Conservation (phyloP, 768 basidiomycete genomes). For the Leccinum variicolor region DNA sequence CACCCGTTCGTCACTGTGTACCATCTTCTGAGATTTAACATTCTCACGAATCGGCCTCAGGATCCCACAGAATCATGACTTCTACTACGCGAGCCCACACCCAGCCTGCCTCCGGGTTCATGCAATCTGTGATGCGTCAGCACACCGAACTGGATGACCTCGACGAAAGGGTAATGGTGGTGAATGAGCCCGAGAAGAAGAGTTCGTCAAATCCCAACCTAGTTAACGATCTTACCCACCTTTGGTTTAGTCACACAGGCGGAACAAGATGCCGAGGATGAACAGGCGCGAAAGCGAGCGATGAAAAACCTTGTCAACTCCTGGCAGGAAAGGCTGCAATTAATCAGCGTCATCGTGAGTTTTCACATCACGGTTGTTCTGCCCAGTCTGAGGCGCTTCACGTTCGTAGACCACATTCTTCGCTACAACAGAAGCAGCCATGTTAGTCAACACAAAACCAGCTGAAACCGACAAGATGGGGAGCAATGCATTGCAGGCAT, state of each 20-base stretch:
- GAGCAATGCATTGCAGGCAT: slow-evolving; percentile 23
- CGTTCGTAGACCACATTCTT: slow-evolving; percentile 55
- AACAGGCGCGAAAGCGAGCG: slow-evolving; percentile 41
- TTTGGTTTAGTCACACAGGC: slow-evolving; percentile 39
- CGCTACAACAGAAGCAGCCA: slow-evolving; percentile 52
- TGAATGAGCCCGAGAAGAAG: slow-evolving; percentile 10
- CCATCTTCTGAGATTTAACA: background rate
- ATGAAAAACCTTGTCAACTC: slow-evolving; percentile 52
- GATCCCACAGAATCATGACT: slow-evolving; percentile 12
- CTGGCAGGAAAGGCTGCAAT: slow-evolving; percentile 61
- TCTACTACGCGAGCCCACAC: slow-evolving; percentile 13
- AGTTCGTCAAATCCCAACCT: slow-evolving; percentile 11
- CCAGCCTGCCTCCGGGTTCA: slow-evolving; percentile 20
- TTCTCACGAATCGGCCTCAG: slow-evolving; percentile 6
- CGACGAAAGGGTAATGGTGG: slow-evolving; percentile 13
- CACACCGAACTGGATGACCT: slow-evolving; percentile 4
- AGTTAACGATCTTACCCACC: background rate
- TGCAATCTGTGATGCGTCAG: slow-evolving; percentile 18
- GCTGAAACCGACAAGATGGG: slow-evolving; percentile 9
- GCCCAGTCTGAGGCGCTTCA: background rate
- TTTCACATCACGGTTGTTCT: background rate
- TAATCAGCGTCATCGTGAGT: slow-evolving; percentile 58
- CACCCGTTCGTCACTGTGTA: slow-evolving; percentile 3
- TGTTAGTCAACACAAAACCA: slow-evolving; percentile 45
- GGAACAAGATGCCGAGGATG: slow-evolving; percentile 49